Evolutionary conservation across 805 yeast genomes (phyloP), one percentile per base, ranked within the genome.

Genomic region (Ogataea chonburiensis): DNA sequence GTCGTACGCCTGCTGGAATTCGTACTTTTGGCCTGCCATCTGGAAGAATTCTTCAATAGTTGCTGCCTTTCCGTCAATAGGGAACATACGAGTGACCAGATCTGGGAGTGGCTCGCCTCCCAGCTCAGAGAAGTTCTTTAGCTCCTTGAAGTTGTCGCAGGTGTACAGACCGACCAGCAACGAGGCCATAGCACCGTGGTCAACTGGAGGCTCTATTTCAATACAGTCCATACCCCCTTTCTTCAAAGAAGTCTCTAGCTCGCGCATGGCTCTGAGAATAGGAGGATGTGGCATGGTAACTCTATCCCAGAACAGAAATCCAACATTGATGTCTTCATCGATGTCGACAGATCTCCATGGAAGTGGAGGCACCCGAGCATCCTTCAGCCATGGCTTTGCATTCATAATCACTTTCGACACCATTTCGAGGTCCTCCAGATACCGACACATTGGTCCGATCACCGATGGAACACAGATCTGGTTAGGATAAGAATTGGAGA

Each of bases 281-380:
- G 82, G 81, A 1, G 83, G 82, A 19, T 72, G 72, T 9, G 82
- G 81, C 40, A 64, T 59, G 10, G 71, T 65, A 17, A 56, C 47
- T 6, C 63, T 61, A 50, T 77, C 80, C 55, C 67, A 68, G 18
- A 46, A 47, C 48, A 71, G 45, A 11, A 74, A 49, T 3, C 78
- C 82, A 46, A 77, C 52, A n/a, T 58, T 66, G 18, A 74, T 49
- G 42, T 65, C 39, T n/a, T n/a, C n/a, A 3, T 24, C 30, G 11
- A 32, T 7, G 7, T 24, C 17, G 4, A 23, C 25, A 7, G 34
- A 43, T 40, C 68, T 60, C 79, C 80, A 78, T 1, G 76, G 71
- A 15, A 78, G 53, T 18, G 77, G 75, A n/a, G 66, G 50, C 25
- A 63, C 58, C 44, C 67, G 71, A 3, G 79, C 73, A 50, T 79